Evolutionary conservation across 129 eudicot genomes (phyloP), one percentile per base, ranked within the genome.

Genomic region (Tagetes patula): DNA sequence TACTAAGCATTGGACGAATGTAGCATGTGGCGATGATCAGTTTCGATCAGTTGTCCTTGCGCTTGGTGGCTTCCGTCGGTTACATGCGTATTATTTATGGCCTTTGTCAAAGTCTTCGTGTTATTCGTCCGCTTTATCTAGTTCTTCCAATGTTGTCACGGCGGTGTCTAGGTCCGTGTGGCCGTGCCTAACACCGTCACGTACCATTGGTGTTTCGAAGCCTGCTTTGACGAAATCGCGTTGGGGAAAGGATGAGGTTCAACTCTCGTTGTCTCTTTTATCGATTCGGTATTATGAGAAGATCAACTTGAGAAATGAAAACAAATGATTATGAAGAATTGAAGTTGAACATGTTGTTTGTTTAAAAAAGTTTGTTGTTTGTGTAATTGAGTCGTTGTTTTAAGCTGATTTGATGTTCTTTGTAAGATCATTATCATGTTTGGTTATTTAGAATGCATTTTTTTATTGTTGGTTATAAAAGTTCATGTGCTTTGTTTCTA

Each of bases 191-290:
- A 82, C 81, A 12, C 74, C 64, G 68, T 56, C 79, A 6, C 77
- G 71, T 60, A 31, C 87, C 31, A 2, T 42, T 67, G 75, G 40
- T 5, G 47, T 68, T 36, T 61, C 71, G 47, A 66, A 49, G 8
- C 71, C 70, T 36, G 20, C 40, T 31, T 53, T 45, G 14, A 63
- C 60, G 13, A 82, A 77, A 55, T 79, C 79, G 34, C 77, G 82
- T 53, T 85, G 87, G 88, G 95, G 91, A 46, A 86, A 84, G 78
- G 91, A 88, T 49, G 87, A 88, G 87, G 84, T 86, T 71, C 84
- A 88, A 47, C 78, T 88, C 42, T 88, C 96, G 14, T 70, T 88
- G 2, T 86, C 87, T 52, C 71, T 88, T 14, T 85, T 86, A 6
- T 86, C 91, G 31, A 86, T 88, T 67, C 79, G 87, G 58, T 86